Evolutionary conservation across 129 eudicot species (phyloP).

Genomic region (Artemisia argyi): DNA sequence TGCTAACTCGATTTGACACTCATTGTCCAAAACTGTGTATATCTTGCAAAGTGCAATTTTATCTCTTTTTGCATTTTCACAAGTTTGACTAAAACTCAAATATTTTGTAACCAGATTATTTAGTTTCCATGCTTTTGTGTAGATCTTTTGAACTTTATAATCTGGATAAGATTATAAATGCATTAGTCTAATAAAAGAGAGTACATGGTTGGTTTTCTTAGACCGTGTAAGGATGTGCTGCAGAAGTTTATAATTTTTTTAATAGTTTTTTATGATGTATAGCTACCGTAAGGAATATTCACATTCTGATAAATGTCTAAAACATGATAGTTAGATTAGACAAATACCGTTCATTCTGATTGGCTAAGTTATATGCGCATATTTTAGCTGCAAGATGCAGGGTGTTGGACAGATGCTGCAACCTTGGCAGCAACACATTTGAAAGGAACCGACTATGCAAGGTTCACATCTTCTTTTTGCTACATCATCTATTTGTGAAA

Average conservation of each 20-base stretch:
- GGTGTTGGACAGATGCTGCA: constrained; percentile 99
- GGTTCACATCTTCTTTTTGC: constrained; percentile 50
- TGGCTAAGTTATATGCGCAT: constrained; percentile 21
- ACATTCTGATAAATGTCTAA: background rate
- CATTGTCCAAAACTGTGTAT: no score
- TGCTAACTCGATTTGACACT: no score
- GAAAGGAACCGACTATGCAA: constrained; percentile 90
- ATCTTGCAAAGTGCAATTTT: no score
- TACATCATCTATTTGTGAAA: background rate
- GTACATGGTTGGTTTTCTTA: background rate
- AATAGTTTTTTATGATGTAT: background rate
- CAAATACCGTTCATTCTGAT: background rate
- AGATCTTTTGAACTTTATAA: background rate
- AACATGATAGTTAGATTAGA: constrained; percentile 4
- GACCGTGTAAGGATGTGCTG: background rate
- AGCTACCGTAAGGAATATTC: no score
- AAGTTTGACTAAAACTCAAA: no score
- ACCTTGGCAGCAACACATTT: constrained; percentile 98
- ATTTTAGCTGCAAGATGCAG: constrained; percentile 96
- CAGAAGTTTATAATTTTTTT: background rate
- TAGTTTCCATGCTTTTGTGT: background rate
- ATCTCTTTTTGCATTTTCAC: no score
- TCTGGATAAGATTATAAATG: background rate
- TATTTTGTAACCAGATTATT: background rate
- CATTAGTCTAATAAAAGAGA: background rate